Base-by-base conservation (phyloP, 1,284 basidiomycete species). In the Melampsora larici-populina region DNA sequence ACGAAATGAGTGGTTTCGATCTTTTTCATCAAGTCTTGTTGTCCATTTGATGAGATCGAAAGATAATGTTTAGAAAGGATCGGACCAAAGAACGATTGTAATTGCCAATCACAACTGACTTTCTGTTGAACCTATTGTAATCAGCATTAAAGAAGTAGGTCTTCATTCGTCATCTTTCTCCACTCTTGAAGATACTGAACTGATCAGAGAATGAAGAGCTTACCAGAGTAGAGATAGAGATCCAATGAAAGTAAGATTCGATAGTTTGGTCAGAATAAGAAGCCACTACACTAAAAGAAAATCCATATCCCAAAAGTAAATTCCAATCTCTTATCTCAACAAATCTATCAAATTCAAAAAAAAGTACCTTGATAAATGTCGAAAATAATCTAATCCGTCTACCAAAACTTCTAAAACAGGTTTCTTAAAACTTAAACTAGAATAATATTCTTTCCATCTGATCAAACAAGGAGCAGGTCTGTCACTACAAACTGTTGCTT, bases 231-330 rank as follows among this genome's bases (percentile, higher is more conserved):
- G 26, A 29, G 26, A 73, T 65, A 31, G 62, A 0, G 13, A 73
- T 43, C 71, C 71, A 73, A 51, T 73, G 71, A 29, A 73, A 73
- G 62, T 65, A 73, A 2, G 71, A 73, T 65, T 73, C 71, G 29
- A 73, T 60, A 15, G 40, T 43, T 24, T 48, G 36, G 7, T 65
- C 62, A 11, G 58, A 18, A 13, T 73, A 60, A 29, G 46, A 55
- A 13, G 62, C 60, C 4, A 73, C 33, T 5, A 48, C 43, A 29
- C 71, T 73, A 49, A 8, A 40, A n/a, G n/a, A 31, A 72, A 31
- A 55, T 24, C 36, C 6, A 2, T 18, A 62, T 40, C 4, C 21
- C 13, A 26, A 36, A 18, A 1, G n/a, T 18, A 36, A 69, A 9
- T 36, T 31, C 40, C 29, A 36, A 29, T 29, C n/a, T 62, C 36